phyloP scores from a whole-genome alignment of 257 asterid species.

The Forsythia suspensa region DNA sequence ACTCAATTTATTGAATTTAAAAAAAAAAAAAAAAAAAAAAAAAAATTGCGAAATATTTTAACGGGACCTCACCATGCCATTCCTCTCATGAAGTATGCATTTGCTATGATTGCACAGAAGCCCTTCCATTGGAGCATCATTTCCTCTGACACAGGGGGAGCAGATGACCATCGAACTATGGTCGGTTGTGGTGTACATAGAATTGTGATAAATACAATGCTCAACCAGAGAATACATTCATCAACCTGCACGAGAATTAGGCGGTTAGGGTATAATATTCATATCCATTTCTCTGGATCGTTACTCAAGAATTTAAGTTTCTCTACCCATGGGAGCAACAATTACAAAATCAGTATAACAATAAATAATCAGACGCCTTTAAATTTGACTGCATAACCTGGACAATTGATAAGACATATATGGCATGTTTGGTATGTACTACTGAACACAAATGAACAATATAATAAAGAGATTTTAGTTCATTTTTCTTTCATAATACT shows the following conservation, averaged over 20 bases:
- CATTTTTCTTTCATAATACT: no score
- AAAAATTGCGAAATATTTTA: not conserved
- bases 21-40: not conserved
- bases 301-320: not conserved
- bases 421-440: no score
- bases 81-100: slow-evolving; percentile 92
- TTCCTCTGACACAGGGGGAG: slow-evolving; percentile 70
- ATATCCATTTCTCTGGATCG: not conserved
- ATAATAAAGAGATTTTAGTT: no score
- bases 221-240: slow-evolving; percentile 91
- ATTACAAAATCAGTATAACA: not conserved
- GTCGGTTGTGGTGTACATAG: slow-evolving; percentile 97
- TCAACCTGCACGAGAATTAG: slow-evolving; percentile 58
- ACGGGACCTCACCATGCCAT: slow-evolving; percentile 83
- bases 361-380: not conserved
- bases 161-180: slow-evolving; percentile 91
- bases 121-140: slow-evolving; percentile 83
- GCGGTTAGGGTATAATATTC: not conserved
- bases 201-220: slow-evolving; percentile 82
- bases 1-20: not conserved
- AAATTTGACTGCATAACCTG: no score
- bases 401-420: no score
- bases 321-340: not conserved
- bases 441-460: no score
- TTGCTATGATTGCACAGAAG: slow-evolving; percentile 92